Conservation (phyloP, 1,284 basidiomycete species). For the Pseudozyma flocculosa region DNA sequence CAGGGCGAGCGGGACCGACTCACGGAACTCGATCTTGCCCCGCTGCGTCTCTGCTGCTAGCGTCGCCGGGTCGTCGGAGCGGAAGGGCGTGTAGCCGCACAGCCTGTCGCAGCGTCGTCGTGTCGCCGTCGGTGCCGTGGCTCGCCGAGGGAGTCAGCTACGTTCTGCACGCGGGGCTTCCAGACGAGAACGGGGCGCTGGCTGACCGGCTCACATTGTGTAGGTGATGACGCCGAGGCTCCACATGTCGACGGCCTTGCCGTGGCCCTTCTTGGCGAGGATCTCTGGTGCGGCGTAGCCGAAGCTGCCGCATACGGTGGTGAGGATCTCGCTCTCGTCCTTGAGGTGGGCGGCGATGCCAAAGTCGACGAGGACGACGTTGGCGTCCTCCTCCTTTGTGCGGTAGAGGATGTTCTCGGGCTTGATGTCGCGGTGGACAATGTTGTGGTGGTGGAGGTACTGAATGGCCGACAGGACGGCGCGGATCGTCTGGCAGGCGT, state of each 20-base stretch:
- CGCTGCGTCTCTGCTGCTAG: conserved; percentile 78
- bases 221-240: conserved; percentile 91
- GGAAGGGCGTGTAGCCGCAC: conserved; percentile 69
- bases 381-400: conserved; percentile 66
- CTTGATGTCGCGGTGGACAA: conserved; percentile 57
- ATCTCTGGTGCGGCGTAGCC: conserved; percentile 91
- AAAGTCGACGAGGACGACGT: conserved; percentile 69
- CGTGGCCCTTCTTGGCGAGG: conserved; percentile 76
- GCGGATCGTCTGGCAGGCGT: conserved; percentile 53
- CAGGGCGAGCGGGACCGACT: conserved; percentile 9
- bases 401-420: conserved; percentile 91
- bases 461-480: conserved; percentile 50
- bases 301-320: conserved; percentile 80
- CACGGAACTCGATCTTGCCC: conserved; percentile 74
- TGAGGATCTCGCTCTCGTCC: conserved; percentile 71
- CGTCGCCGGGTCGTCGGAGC: conserved; percentile 74
- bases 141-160: neutral
- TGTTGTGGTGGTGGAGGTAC: conserved; percentile 55
- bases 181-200: too few relatives aligned
- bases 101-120: conserved; percentile 15
- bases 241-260: conserved; percentile 92
- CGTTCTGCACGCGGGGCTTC: too few relatives aligned
- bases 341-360: conserved; percentile 66
- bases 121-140: neutral
- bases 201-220: conserved; percentile 41